A percentile compares a stretch with the other conserved stretches of the same genome.
Evolutionary conservation across 495 filamentous ascomycete genomes (phyloP).

Genomic region (Neurospora sp.): DNA sequence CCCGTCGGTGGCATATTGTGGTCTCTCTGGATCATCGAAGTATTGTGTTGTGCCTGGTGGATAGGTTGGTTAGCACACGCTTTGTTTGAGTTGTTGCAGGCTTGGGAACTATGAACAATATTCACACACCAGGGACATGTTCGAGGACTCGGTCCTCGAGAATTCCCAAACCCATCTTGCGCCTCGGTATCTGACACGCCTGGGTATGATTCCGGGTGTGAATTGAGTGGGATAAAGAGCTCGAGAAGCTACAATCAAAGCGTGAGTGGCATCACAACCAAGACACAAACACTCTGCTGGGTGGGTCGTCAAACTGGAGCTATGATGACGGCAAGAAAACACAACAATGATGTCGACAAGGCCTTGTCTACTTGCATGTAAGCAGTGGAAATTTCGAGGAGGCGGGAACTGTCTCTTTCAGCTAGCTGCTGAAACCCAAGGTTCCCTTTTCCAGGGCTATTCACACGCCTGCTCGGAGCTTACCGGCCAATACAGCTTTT

Average conservation of each 20-base stretch:
- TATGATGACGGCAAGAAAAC: not conserved
- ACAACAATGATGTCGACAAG: not conserved
- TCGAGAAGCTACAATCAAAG: not conserved
- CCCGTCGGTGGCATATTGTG: conserved; percentile 29
- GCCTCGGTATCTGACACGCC: not conserved
- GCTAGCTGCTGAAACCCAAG: not conserved
- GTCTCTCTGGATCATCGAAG: conserved; percentile 43
- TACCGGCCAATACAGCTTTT: not conserved
- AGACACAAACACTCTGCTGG: no score
- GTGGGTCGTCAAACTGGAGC: not conserved
- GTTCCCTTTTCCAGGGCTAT: not conserved
- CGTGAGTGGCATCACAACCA: not conserved
- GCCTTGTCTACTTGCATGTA: not conserved
- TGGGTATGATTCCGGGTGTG: not conserved
- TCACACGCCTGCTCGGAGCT: not conserved
- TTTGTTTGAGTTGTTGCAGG: not conserved
- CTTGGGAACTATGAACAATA: not conserved
- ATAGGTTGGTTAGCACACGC: not conserved
- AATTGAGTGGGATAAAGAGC: not conserved
- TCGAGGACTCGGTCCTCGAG: conserved; percentile 53
- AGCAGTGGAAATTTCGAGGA: not conserved
- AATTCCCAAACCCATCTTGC: conserved; percentile 72
- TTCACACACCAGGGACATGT: conserved; percentile 60
- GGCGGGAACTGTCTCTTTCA: not conserved
- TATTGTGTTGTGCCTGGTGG: conserved; percentile 54